Evolutionary conservation across 1,284 basidiomycete species (phyloP), one percentile per base, ranked within the genome.

Genomic region (Heterobasidion parviporum): DNA sequence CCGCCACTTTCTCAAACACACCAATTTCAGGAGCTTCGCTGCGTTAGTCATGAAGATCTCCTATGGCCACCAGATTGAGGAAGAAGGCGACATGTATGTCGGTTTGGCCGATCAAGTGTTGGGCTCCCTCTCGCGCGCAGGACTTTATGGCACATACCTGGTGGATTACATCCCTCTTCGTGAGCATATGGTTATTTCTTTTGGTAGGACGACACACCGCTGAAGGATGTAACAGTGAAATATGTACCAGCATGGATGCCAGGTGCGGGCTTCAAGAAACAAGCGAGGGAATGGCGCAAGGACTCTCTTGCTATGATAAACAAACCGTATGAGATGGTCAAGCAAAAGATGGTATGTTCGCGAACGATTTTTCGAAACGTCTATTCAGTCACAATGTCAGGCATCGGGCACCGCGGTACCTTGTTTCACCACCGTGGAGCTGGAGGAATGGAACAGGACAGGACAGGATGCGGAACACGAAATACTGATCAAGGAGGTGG

Each of bases 261-360:
- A 1, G 75, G 75, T 1, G 69, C 73, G 1, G 65, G 65, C 0
- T 78, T 79, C 71, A 63, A 71, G n/a, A 72, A 72, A 18, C 74
- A 75, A 49, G 78, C 72, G 0, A 70, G 66, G 63, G 70, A 60
- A 48, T 68, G 68, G 64, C 61, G 60, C 50, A 54, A 57, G 34
- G 18, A 38, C 36, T 8, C 56, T 4, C 34, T 49, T 16, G 36
- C 44, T 60, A 55, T 57, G 49, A 56, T 52, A 10, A 44, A 61
- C 12, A 26, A 41, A 6, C 52, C 43, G 14, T 33, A 45, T 32
- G 10, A 20, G 7, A 43, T 43, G 36, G 52, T 53, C 15, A 44
- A 45, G n/a, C 9, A n/a, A 15, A 16, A 46, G 26, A 53, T 53
- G 43, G 52, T 46, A 41, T n/a, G 18, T 8, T 53, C 20, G 6